Evolutionary conservation across 1,284 basidiomycete species (phyloP).

Genomic region (Testicularia cyperi): DNA sequence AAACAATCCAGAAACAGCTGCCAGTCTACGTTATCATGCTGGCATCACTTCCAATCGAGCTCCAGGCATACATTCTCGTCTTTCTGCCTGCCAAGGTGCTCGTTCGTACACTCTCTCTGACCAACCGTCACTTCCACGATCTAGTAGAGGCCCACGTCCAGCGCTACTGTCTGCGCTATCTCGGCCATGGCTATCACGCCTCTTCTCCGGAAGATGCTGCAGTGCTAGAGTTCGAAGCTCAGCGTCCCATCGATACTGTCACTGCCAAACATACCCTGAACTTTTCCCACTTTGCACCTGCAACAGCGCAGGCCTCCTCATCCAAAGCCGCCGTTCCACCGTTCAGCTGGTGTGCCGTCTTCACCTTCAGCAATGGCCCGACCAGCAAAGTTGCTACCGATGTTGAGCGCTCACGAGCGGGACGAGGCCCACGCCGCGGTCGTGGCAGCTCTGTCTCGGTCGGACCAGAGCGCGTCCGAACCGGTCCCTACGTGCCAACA

Average conservation of each 20-base stretch:
- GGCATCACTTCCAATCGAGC: conserved; percentile 20
- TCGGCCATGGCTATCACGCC: conserved; percentile 14
- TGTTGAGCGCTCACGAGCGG: conserved; percentile 6
- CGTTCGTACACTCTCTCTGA: conserved; percentile 27
- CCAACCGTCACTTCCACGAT: conserved; percentile 33
- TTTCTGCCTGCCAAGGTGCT: conserved; percentile 27
- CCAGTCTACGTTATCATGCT: no score
- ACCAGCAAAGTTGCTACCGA: conserved; percentile 16
- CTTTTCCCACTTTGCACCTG: conserved; percentile 39
- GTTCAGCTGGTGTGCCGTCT: conserved; percentile 11
- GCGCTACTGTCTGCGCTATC: conserved; percentile 25
- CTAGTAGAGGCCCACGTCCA: conserved; percentile 38
- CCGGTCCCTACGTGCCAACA: conserved; percentile 6
- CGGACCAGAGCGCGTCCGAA: conserved; percentile 6
- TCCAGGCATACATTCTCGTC: conserved; percentile 41
- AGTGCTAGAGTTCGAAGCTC: conserved; percentile 42
- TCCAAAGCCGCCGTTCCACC: no score
- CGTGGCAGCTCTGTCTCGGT: conserved; percentile 13
- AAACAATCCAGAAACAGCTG: no score
- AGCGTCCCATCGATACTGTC: conserved; percentile 48
- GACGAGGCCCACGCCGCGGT: conserved; percentile 2
- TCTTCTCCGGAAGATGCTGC: conserved; percentile 3
- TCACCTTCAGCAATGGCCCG: conserved; percentile 12
- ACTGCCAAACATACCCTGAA: conserved; percentile 43
- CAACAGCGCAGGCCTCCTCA: conserved; percentile 1